Evolutionary conservation across 225 moss, liverwort and hornwort genomes (phyloP), one percentile per base, ranked within the genome.

Genomic region (Polytrichum commune): DNA sequence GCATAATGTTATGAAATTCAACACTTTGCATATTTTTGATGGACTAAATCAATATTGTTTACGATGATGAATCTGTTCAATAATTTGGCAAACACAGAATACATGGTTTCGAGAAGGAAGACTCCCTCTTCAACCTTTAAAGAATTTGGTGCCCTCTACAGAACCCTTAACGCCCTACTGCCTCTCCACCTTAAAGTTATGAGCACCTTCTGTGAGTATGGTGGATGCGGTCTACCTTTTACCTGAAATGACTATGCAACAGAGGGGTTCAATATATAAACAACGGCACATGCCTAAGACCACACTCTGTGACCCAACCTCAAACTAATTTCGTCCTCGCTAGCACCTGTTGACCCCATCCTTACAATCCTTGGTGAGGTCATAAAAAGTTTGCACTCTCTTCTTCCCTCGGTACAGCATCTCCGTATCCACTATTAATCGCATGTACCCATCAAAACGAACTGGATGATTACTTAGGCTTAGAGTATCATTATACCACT

Each of bases 341-440:
- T 70, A 82, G 80, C 86, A 83, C 63, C 80, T 86, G 16, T 73
- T 75, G 28, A 86, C 54, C 18, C 95, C 95, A 57, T 83, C 75
- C 74, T 92, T 96, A 79, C 95, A 96, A 75, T 96, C 93, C 67
- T 81, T 80, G 1, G 95, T 91, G 4, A 96, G 88, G 53, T 96
- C 93, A 70, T 90, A 87, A 78, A 96, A 96, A 0, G 95, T 96
- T 65, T 96, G 93, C 65, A 96, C 80, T 30, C 80, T 73, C 72
- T 75, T 89, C 79, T 85, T 82, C 6, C 91, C 90, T 74, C 91
- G 86, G 74, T 90, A 90, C 76, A 96, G 63, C 76, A 96, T 91
- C 81, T 96, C 95, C 4, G 95, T 82, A 64, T 96, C 95, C 19
- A 96, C 82, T 69, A 90, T 89, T 71, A 91, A 78, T 77, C 84